Evolutionary conservation across 805 yeast species (phyloP).

Genomic region (Pichia phayaonensis): DNA sequence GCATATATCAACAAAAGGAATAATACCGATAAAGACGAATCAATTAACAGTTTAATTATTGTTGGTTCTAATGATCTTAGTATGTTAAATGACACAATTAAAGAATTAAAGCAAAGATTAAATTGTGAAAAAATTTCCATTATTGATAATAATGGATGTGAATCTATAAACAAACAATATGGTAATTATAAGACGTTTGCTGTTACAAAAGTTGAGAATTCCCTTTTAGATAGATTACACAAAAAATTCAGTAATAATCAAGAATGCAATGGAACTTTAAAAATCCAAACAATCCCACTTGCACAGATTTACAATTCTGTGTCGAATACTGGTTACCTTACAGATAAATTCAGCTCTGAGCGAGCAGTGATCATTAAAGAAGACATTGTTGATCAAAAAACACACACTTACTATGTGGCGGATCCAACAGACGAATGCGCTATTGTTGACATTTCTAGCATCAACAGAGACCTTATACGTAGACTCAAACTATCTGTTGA

Average conservation of each 20-base stretch:
- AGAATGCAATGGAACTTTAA: background rate
- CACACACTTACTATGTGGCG: background rate
- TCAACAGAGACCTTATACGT: conserved; percentile 4
- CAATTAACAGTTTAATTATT: conserved; percentile 9
- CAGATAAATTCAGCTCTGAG: background rate
- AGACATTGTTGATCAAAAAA: background rate
- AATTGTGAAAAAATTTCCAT: conserved; percentile 9
- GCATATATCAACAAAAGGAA: background rate
- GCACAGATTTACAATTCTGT: background rate
- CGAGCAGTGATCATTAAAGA: background rate
- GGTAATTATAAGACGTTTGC: conserved; percentile 13
- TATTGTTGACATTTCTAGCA: background rate
- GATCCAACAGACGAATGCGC: background rate
- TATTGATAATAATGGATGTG: conserved; percentile 11
- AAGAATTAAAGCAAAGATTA: conserved; percentile 16
- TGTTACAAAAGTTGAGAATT: conserved; percentile 4
- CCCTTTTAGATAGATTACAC: background rate
- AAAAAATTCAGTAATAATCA: conserved; percentile 3
- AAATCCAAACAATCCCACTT: background rate
- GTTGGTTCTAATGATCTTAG: conserved; percentile 15
- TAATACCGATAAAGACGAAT: background rate
- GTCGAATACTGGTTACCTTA: background rate
- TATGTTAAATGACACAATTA: conserved; percentile 9
- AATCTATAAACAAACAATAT: background rate
- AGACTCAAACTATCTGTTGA: conserved; percentile 11